Evolutionary conservation across 2,329 filamentous ascomycete genomes (phyloP).

Genomic region (Bimuria novae-zelandiae): DNA sequence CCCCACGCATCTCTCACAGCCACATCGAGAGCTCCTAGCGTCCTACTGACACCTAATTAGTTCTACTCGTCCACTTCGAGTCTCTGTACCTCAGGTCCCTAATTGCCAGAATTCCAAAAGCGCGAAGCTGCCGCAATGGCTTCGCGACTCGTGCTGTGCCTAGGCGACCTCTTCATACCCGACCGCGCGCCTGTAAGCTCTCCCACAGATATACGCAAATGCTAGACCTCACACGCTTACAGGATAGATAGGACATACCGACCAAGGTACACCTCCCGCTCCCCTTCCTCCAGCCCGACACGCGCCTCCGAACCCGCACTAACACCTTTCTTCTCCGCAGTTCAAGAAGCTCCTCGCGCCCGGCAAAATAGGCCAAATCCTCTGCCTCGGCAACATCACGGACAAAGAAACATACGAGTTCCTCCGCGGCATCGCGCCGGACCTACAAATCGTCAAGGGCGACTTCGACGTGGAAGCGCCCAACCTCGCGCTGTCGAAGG

Average conservation of each 20-base stretch:
- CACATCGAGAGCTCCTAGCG: not conserved
- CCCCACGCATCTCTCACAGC: slow-evolving; percentile 1
- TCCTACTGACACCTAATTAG: no score
- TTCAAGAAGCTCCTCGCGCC: slow-evolving; percentile 63
- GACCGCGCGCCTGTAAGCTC: slow-evolving; percentile 47
- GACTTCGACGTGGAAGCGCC: slow-evolving; percentile 72
- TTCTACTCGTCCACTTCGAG: no score
- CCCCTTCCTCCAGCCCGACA: slow-evolving; percentile 1
- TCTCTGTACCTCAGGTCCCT: no score
- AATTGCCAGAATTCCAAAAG: no score
- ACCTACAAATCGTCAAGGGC: slow-evolving; percentile 71
- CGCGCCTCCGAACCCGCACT: slow-evolving; percentile 10
- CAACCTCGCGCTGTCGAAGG: slow-evolving; percentile 67
- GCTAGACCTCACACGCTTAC: slow-evolving; percentile 44
- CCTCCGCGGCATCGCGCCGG: slow-evolving; percentile 60
- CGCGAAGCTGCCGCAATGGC: slow-evolving; percentile 39
- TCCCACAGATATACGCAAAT: slow-evolving; percentile 5
- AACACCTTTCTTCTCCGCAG: slow-evolving; percentile 22
- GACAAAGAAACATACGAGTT: slow-evolving; percentile 62
- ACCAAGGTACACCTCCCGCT: slow-evolving; percentile 41
- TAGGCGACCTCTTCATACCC: slow-evolving; percentile 51
- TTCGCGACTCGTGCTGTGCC: slow-evolving; percentile 48
- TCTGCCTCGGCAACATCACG: slow-evolving; percentile 63
- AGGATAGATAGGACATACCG: slow-evolving; percentile 48
- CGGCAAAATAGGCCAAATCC: slow-evolving; percentile 62